phyloP scores from a whole-genome alignment of 1,284 basidiomycete genomes.

The Cryptococcus sp. region DNA sequence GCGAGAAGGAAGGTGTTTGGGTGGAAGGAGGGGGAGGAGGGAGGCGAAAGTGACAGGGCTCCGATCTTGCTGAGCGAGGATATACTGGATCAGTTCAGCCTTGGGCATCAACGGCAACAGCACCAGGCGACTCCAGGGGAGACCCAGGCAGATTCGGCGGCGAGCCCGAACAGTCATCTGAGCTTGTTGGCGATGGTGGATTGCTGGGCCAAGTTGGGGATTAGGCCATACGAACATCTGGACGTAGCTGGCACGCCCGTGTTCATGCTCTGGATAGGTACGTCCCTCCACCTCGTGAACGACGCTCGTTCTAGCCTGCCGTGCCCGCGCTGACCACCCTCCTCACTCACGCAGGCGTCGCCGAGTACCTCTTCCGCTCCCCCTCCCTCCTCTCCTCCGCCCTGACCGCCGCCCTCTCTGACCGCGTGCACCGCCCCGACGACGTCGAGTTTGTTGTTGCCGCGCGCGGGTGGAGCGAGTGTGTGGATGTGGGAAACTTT shows the following conservation, averaged over 20 bases:
- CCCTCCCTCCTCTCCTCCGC: slow-evolving; percentile 63
- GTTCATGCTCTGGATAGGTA: slow-evolving; percentile 89
- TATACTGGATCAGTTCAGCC: slow-evolving; percentile 82
- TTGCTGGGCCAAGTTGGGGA: slow-evolving; percentile 85
- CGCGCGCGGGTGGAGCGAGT: slow-evolving; percentile 94
- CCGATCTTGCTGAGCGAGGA: slow-evolving; percentile 85
- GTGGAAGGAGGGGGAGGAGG: slow-evolving; percentile 40
- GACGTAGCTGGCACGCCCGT: slow-evolving; percentile 92
- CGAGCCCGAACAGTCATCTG: slow-evolving; percentile 75
- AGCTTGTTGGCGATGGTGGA: slow-evolving; percentile 98
- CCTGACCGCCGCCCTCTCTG: slow-evolving; percentile 70
- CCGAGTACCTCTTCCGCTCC: slow-evolving; percentile 86
- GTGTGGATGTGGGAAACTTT: slow-evolving; percentile 88
- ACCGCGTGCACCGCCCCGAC: slow-evolving; percentile 78
- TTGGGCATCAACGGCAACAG: slow-evolving; percentile 57
- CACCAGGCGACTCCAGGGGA: not conserved
- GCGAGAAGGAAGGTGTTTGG: slow-evolving; percentile 78
- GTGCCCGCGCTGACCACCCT: not conserved
- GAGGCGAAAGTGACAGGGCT: slow-evolving; percentile 16
- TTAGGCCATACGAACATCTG: slow-evolving; percentile 88
- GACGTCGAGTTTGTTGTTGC: slow-evolving; percentile 94
- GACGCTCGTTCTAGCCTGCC: no score
- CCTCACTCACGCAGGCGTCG: slow-evolving; percentile 64
- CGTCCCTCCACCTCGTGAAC: not conserved
- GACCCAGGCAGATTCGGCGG: not conserved